These are phyloP conservation scores for Casuarina equisetifolia DNA, from an alignment of 306 rosid species.

Conservation along the genomic window DNA sequence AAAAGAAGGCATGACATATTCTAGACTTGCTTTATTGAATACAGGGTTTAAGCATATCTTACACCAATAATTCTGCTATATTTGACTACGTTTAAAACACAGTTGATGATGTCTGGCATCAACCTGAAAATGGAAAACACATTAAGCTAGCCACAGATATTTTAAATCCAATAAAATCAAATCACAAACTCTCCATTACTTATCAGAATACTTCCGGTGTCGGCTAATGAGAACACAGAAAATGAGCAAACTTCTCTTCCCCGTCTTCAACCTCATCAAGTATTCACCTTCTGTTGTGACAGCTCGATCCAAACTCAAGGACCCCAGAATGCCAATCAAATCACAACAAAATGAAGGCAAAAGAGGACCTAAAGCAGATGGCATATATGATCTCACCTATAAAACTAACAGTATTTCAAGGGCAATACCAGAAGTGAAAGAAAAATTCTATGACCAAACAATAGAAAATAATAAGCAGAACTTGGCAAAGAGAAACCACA, in stretches of 20 bases:
- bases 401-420: slow-evolving; percentile 31
- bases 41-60: slow-evolving; percentile 33
- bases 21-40: slow-evolving; percentile 7
- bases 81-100: slow-evolving; percentile 62
- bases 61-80: slow-evolving; percentile 58
- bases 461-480: background rate
- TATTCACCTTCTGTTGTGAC: slow-evolving; percentile 44
- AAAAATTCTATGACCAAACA: background rate
- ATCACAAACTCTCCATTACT: slow-evolving; percentile 47
- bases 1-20: background rate
- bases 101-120: slow-evolving; percentile 73
- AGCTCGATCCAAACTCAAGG: slow-evolving; percentile 49
- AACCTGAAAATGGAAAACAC: slow-evolving; percentile 58
- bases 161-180: slow-evolving; percentile 11
- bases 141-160: slow-evolving; percentile 23
- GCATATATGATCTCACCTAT: slow-evolving; percentile 84
- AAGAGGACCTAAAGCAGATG: slow-evolving; percentile 63
- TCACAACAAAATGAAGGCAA: slow-evolving; percentile 61
- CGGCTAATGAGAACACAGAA: slow-evolving; percentile 75
- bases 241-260: slow-evolving; percentile 75
- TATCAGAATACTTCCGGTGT: slow-evolving; percentile 79
- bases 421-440: slow-evolving; percentile 5
- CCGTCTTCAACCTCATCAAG: slow-evolving; percentile 65
- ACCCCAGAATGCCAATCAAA: slow-evolving; percentile 62
- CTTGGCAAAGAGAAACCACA: background rate